Percentiles rank a stretch among this genome's conserved stretches.
These are phyloP conservation scores for Helminthosporium solani DNA, from an alignment of 2,329 filamentous ascomycete species.

Conservation along the genomic window DNA sequence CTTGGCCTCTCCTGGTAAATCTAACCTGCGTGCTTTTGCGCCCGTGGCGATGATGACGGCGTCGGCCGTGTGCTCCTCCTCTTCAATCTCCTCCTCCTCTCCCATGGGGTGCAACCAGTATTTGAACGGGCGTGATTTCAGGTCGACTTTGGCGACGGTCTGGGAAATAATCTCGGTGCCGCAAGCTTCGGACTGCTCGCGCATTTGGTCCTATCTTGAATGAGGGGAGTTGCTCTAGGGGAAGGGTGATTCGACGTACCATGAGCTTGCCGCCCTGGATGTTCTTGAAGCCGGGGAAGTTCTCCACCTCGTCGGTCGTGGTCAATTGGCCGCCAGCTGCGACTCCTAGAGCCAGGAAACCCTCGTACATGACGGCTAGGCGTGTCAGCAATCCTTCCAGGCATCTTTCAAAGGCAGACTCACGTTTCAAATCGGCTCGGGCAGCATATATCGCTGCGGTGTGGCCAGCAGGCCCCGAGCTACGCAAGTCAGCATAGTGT, in stretches of 20 bases:
- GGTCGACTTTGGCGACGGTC: conserved; percentile 85
- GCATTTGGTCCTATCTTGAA: conserved; percentile 72
- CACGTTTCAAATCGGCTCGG: conserved; percentile 86
- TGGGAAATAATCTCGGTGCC: conserved; percentile 92
- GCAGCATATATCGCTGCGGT: conserved; percentile 96
- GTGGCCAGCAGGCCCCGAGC: conserved; percentile 95
- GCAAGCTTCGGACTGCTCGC: conserved; percentile 84
- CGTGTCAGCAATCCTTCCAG: conserved; percentile 19
- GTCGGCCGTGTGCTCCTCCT: conserved; percentile 78
- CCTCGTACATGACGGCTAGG: conserved; percentile 86
- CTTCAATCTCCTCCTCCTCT: conserved; percentile 71
- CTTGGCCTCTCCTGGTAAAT: conserved; percentile 83
- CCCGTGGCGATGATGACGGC: conserved; percentile 92
- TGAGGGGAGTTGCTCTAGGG: conserved; percentile 12
- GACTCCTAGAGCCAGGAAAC: conserved; percentile 95
- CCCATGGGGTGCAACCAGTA: conserved; percentile 75
- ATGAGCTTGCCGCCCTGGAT: conserved; percentile 88
- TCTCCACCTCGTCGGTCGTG: conserved; percentile 97
- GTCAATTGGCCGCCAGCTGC: conserved; percentile 95
- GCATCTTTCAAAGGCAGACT: conserved; percentile 28
- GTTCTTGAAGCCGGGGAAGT: conserved; percentile 92
- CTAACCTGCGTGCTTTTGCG: conserved; percentile 81
- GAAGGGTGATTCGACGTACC: conserved; percentile 49
- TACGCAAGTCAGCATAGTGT: conserved; percentile 44
- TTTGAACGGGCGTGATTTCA: conserved; percentile 81